A percentile compares a stretch with the other conserved stretches of the same genome.
These are phyloP conservation scores for Monilinia vaccinii-corymbosi DNA, from an alignment of 2,329 filamentous ascomycete genomes.

Conservation along the genomic window DNA sequence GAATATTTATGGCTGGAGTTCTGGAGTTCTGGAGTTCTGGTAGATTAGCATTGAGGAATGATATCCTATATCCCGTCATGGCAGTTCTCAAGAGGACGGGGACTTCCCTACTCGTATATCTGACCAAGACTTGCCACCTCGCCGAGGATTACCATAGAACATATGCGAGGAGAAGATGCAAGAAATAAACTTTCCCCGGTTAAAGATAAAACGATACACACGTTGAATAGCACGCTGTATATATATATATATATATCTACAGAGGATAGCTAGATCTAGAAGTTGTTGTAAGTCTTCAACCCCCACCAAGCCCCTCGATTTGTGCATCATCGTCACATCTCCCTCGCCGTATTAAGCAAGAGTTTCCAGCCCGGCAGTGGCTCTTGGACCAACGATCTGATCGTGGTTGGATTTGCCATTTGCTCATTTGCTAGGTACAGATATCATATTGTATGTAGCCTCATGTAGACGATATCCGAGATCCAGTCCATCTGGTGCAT, in stretches of 20 bases:
- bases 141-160: not conserved
- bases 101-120: not conserved
- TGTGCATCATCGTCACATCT: not conserved
- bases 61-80: not conserved
- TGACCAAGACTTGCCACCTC: not conserved
- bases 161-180: too few species aligned
- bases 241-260: too few species aligned
- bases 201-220: too few species aligned
- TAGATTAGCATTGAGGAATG: not conserved
- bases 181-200: too few species aligned
- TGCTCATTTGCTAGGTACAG: too few species aligned
- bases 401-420: too few species aligned
- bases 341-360: constrained; percentile 4
- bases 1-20: not conserved
- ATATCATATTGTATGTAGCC: too few species aligned
- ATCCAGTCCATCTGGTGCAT: too few species aligned
- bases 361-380: constrained; percentile 3
- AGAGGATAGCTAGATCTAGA: too few species aligned
- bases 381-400: not conserved
- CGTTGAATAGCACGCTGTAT: too few species aligned
- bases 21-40: constrained; percentile 7
- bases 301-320: constrained; percentile 10
- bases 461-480: too few species aligned
- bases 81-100: not conserved
- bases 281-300: too few species aligned